Percentiles rank a stretch among this genome's conserved stretches.
phyloP scores from a whole-genome alignment of 495 filamentous ascomycete genomes.

The Trypethelium eluteriae region DNA sequence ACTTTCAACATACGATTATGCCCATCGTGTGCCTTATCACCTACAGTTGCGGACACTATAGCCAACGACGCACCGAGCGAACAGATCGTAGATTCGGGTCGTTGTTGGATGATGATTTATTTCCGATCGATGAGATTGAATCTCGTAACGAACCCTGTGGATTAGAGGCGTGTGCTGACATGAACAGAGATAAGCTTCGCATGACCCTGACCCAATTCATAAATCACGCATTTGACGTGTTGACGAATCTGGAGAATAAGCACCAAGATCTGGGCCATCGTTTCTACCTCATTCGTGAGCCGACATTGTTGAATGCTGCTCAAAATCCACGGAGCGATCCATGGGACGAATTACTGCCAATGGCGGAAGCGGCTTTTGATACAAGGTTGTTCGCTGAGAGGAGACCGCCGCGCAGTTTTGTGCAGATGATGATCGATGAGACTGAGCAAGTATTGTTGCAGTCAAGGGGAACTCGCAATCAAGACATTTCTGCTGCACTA shows the following conservation, averaged over 20 bases:
- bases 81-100: neutral
- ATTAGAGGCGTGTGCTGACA: neutral
- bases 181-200: neutral
- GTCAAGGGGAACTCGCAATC: neutral
- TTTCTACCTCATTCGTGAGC: neutral
- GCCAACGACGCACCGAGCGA: neutral
- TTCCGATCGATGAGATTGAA: conserved; percentile 5
- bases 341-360: neutral
- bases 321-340: too few relatives aligned
- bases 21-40: conserved; percentile 3
- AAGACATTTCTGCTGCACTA: neutral
- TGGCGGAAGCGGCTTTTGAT: neutral
- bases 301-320: neutral
- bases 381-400: neutral
- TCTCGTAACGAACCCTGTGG: neutral
- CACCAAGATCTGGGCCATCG: neutral
- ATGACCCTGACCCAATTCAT: neutral
- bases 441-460: neutral
- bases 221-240: neutral
- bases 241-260: neutral
- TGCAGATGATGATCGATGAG: neutral
- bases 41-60: conserved; percentile 5
- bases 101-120: neutral
- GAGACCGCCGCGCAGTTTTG: neutral
- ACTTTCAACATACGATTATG: neutral